A percentile compares a stretch with the other conserved stretches of the same genome.
Evolutionary conservation across 2,329 filamentous ascomycete species (phyloP).

Genomic region (Cadophora sp.): DNA sequence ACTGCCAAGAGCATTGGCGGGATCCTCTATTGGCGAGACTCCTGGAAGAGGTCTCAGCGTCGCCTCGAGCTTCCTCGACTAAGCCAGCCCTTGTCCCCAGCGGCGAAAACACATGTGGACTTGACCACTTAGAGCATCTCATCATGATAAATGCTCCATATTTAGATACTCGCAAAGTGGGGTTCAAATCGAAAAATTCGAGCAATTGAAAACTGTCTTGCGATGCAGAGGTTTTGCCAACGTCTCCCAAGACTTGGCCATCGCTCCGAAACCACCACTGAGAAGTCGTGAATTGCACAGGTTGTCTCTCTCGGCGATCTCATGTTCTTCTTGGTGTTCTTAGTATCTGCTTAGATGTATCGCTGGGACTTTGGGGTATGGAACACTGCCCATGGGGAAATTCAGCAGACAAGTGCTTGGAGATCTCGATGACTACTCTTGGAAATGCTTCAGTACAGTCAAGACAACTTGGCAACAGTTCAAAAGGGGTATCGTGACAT

Average conservation of each 20-base stretch:
- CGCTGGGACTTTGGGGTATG: constrained; percentile 1
- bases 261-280: constrained; percentile 11
- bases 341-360: neutral
- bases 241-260: neutral
- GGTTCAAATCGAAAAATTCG: neutral
- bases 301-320: constrained; percentile 13
- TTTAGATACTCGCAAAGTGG: constrained; percentile 7
- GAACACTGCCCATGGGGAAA: constrained; percentile 10
- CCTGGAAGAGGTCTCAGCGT: constrained; percentile 23
- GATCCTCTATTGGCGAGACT: constrained; percentile 14
- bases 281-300: neutral
- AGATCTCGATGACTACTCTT: constrained; percentile 2
- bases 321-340: constrained; percentile 11
- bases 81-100: neutral
- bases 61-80: constrained; percentile 15
- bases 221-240: constrained; percentile 1
- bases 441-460: constrained; percentile 5
- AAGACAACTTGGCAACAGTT: constrained; percentile 7
- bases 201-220: neutral
- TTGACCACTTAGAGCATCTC: neutral
- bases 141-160: neutral
- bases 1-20: constrained; percentile 32
- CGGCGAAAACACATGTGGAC: neutral
- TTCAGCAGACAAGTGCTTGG: constrained; percentile 11
- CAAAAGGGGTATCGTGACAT: neutral